Conservation (phyloP, 768 basidiomycete genomes). For the Galerina marginata region DNA sequence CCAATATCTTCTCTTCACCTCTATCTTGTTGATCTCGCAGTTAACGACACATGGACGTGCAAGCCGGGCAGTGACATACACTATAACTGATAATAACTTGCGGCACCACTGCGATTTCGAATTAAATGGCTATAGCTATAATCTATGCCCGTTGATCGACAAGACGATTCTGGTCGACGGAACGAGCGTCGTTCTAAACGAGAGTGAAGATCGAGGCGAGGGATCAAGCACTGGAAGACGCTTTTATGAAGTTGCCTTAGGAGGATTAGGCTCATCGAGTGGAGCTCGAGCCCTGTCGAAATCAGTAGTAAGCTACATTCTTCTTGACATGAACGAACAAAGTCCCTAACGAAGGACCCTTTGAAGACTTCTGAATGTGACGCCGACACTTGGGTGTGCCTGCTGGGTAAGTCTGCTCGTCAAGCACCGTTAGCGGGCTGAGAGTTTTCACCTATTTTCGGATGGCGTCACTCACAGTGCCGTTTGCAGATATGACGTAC, state of each 20-base stretch:
- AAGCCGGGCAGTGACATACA: constrained; percentile 8
- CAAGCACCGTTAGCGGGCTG: background rate
- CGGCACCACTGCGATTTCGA: constrained; percentile 24
- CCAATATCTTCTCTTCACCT: constrained; percentile 12
- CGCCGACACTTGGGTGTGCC: constrained; percentile 34
- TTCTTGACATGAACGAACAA: background rate
- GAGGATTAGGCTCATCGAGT: background rate
- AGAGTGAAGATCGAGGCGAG: constrained; percentile 13
- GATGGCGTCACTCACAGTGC: background rate
- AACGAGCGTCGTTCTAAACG: background rate
- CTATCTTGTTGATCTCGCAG: constrained; percentile 21
- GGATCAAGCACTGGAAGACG: constrained; percentile 12
- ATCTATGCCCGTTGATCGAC: constrained; percentile 28
- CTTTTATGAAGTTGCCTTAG: constrained; percentile 18
- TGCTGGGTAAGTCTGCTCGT: constrained; percentile 28
- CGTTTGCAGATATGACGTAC: constrained; percentile 6
- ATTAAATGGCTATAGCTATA: constrained; percentile 24
- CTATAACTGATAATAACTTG: constrained; percentile 19
- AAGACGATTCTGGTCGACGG: constrained; percentile 13
- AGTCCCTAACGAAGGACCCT: background rate
- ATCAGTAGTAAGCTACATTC: background rate
- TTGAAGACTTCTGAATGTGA: constrained; percentile 24
- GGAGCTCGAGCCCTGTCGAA: constrained; percentile 3
- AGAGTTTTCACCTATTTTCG: constrained; percentile 1
- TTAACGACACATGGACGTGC: constrained; percentile 14